Evolutionary conservation across 1,139 yeast genomes (phyloP).

Genomic region (Kazachstania sp.): DNA sequence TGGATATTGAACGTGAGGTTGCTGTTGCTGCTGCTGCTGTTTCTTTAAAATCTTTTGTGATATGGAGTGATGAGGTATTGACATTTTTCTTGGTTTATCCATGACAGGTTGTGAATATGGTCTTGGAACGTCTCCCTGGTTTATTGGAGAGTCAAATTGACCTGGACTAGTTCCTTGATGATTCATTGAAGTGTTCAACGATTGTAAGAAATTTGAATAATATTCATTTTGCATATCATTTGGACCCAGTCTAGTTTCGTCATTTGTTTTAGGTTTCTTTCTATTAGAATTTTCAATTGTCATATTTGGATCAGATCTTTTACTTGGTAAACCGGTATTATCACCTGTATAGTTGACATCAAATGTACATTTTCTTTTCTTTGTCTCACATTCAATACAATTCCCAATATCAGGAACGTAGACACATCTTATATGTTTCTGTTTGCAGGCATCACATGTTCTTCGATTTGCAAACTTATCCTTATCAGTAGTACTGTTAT

Average conservation of each 20-base stretch:
- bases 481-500: not conserved
- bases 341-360: constrained; percentile 13
- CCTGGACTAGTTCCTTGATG: constrained; percentile 1
- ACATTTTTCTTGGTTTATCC: not conserved
- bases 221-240: constrained; percentile 11
- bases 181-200: constrained; percentile 11
- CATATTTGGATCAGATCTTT: not conserved
- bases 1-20: constrained; percentile 48
- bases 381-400: constrained; percentile 63
- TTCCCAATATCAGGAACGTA: constrained; percentile 47
- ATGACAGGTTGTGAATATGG: constrained; percentile 8
- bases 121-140: constrained; percentile 3
- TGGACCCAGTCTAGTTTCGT: constrained; percentile 13
- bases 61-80: constrained; percentile 2
- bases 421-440: constrained; percentile 59
- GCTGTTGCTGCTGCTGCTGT: constrained; percentile 2
- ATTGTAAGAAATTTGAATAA: constrained; percentile 17
- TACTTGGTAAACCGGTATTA: not conserved
- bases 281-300: not conserved
- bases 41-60: constrained; percentile 6
- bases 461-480: constrained; percentile 12
- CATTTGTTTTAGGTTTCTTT: not conserved
- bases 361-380: constrained; percentile 57
- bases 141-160: not conserved
- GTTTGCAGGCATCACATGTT: constrained; percentile 65